Conservation (phyloP, 257 asterid genomes). For the Solanum tarapatanum region DNA sequence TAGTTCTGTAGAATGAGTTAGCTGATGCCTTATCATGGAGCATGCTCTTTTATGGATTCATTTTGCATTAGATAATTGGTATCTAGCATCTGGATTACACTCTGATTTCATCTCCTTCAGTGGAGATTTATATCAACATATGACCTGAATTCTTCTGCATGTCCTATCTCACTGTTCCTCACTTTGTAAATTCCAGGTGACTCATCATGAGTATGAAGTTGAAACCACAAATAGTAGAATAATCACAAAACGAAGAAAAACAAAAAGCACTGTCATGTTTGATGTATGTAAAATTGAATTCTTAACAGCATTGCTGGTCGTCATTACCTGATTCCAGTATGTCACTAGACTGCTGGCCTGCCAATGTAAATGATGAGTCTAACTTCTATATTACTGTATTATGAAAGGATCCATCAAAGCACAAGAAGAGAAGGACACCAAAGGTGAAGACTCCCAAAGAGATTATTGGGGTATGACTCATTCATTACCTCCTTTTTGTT, state of each 20-base stretch:
- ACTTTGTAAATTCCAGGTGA: constrained; percentile 43
- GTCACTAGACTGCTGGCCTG: neutral
- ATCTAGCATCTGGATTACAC: neutral
- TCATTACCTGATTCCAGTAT: neutral
- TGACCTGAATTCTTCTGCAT: neutral
- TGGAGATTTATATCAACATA: neutral
- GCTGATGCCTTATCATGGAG: neutral
- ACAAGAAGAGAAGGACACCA: constrained; percentile 51
- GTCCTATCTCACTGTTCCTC: constrained; percentile 1
- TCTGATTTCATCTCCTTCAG: neutral
- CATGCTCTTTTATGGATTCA: neutral
- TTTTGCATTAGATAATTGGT: neutral
- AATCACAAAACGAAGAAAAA: constrained; percentile 76
- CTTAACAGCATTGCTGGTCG: neutral
- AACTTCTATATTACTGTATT: constrained; percentile 2
- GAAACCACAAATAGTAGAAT: constrained; percentile 90
- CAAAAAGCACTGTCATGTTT: constrained; percentile 89
- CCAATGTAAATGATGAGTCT: neutral
- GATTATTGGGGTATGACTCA: constrained; percentile 38
- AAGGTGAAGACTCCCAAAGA: constrained; percentile 52
- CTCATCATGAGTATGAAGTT: constrained; percentile 87
- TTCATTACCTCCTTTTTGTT: neutral
- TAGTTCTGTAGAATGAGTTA: neutral
- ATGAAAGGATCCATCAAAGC: constrained; percentile 62
- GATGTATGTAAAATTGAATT: constrained; percentile 40